phyloP scores from a whole-genome alignment of 257 asterid genomes.

The Solanum lycopersicoides region DNA sequence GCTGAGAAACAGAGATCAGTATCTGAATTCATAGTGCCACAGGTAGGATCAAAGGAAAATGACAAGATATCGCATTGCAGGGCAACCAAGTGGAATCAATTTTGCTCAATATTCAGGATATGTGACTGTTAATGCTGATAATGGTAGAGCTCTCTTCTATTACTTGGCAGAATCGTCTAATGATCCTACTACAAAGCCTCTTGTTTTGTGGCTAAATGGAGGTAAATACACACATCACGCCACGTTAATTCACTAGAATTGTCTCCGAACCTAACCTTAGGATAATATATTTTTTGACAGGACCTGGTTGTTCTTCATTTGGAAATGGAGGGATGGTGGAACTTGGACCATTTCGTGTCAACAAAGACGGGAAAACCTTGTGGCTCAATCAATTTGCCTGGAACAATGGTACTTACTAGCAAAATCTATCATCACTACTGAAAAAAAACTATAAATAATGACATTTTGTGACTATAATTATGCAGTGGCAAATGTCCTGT shows the following conservation, averaged over 20 bases:
- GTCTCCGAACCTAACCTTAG: no score
- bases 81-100: constrained; percentile 18
- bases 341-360: no score
- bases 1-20: not conserved
- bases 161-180: constrained; percentile 18
- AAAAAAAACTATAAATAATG: not conserved
- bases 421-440: no score
- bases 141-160: constrained; percentile 23
- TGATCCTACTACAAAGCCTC: constrained; percentile 18
- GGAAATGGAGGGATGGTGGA: constrained; percentile 5
- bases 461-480: not conserved
- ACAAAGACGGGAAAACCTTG: no score
- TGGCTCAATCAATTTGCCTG: no score
- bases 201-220: constrained; percentile 38
- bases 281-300: no score
- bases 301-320: no score
- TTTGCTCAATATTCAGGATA: constrained; percentile 33
- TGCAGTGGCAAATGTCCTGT: constrained; percentile 10
- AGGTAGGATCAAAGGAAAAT: constrained; percentile 17
- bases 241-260: no score
- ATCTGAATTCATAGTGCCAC: not conserved
- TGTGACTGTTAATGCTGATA: constrained; percentile 7
- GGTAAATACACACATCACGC: no score
- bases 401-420: no score
- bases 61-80: constrained; percentile 21